Evolutionary conservation across 495 filamentous ascomycete genomes (phyloP).

Genomic region (Trichoderma parareesei): DNA sequence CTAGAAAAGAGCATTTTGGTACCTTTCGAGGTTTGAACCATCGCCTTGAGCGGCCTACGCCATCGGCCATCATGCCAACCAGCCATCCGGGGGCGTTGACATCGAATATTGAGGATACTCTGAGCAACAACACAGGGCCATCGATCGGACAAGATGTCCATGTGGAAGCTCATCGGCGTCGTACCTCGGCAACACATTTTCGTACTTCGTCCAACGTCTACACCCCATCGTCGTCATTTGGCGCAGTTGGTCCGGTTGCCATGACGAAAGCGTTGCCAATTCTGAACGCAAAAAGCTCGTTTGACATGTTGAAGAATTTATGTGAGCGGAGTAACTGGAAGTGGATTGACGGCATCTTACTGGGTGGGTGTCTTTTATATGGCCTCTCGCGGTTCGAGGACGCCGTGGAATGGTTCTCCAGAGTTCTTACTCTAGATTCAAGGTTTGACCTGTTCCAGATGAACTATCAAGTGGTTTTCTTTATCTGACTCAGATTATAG

Average conservation of each 20-base stretch:
- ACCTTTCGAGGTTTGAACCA: conserved; percentile 13
- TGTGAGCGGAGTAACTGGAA: conserved; percentile 84
- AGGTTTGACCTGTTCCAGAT: conserved; percentile 45
- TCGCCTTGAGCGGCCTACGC: conserved; percentile 15
- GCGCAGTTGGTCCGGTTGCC: background rate
- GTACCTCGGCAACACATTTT: background rate
- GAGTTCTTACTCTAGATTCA: conserved; percentile 72
- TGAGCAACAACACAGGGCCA: background rate
- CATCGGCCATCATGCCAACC: conserved; percentile 13
- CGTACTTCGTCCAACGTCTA: background rate
- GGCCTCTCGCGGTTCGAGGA: conserved; percentile 81
- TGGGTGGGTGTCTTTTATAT: conserved; percentile 90
- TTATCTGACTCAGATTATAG: conserved; percentile 38
- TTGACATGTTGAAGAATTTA: conserved; percentile 72
- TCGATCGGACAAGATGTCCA: background rate
- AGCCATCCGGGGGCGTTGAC: background rate
- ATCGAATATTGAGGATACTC: background rate
- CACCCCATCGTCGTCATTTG: background rate
- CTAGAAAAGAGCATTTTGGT: background rate
- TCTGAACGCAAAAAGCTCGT: conserved; percentile 53
- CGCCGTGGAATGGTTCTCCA: conserved; percentile 80
- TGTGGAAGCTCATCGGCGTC: background rate
- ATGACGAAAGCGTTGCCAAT: conserved; percentile 19
- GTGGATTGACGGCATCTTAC: conserved; percentile 92
- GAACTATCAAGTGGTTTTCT: conserved; percentile 9